Evolutionary conservation across 768 basidiomycete genomes (phyloP), one percentile per base, ranked within the genome.

Genomic region (Mycena venus): DNA sequence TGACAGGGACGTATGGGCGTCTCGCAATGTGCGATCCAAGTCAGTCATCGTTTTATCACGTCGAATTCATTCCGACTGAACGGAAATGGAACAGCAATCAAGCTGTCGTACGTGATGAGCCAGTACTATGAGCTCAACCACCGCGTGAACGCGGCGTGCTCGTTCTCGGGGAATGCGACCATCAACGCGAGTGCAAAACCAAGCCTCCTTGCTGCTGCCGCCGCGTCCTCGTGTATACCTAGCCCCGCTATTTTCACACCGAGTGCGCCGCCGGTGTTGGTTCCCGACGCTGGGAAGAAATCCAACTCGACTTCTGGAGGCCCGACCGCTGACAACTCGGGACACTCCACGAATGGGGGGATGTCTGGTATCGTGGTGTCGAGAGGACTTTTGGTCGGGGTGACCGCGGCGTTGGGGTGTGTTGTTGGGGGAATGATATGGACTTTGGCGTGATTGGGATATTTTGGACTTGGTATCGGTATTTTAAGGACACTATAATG

Each of bases 21-120:
- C 84, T 96, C 17, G 92, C 94, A 55, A 90, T 85, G 61, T 98
- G 97, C 79, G 94, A 95, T 78, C 95, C 96, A 42, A 88, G 94
- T 95, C 81, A 75, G 92, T 84, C 23, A 38, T 44, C 47, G 19
- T 51, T 34, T 19, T n/a, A 19, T 31, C 11, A 11, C 32, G 29
- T 56, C 0, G n/a, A 61, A 5, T 29, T 7, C 14, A 38, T 49
- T 23, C 31, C 40, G n/a, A 55, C 27, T 34, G 34, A n/a, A 38
- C 36, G 23, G 17, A 3, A n/a, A 31, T 44, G 1, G 31, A 58
- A 44, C 47, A 73, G 75, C 68, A 9, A 68, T 74, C 38, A 68
- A 66, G 40, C 66, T 77, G 7, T 74, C 75, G 4, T 77, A 77
- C 27, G 64, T 71, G 31, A 58, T 77, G 27, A 67, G 61, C 65